Conservation (phyloP, 352 stramenopile genomes). For the Pythium guiyangense region DNA sequence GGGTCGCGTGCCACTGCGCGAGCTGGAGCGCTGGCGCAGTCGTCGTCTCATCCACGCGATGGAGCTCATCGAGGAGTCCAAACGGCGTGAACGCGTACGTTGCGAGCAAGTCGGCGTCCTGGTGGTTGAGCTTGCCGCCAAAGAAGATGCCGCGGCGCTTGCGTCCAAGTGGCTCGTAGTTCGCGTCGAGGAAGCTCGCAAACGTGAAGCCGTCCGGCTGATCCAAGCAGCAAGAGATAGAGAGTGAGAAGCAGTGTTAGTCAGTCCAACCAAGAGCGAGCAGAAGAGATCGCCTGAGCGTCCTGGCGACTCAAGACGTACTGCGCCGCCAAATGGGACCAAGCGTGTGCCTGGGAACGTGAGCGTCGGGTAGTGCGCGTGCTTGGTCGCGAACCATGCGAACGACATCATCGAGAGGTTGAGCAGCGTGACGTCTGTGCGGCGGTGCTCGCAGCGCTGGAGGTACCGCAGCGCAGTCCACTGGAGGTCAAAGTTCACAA, state of each 20-base stretch:
- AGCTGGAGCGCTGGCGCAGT: conserved; percentile 15
- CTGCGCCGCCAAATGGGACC: conserved; percentile 29
- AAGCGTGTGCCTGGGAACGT: conserved; percentile 52
- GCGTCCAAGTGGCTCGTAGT: conserved; percentile 17
- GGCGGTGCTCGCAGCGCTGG: conserved; percentile 78
- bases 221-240: neutral
- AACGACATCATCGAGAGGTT: conserved; percentile 92
- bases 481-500: conserved; percentile 92
- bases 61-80: conserved; percentile 55
- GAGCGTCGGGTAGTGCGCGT: conserved; percentile 59
- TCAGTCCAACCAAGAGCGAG: neutral
- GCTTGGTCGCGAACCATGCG: conserved; percentile 73
- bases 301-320: conserved; percentile 11
- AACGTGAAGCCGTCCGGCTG: conserved; percentile 47
- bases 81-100: conserved; percentile 49
- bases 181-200: conserved; percentile 35
- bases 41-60: conserved; percentile 11
- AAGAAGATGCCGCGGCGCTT: conserved; percentile 67
- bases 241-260: neutral
- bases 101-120: conserved; percentile 42
- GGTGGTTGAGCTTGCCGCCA: conserved; percentile 74
- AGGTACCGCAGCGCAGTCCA: conserved; percentile 91
- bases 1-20: conserved; percentile 37
- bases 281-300: too few species aligned
- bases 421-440: conserved; percentile 76